These are phyloP conservation scores for Microstroma glucosiphilum DNA, from an alignment of 1,284 basidiomycete genomes.

Conservation along the genomic window DNA sequence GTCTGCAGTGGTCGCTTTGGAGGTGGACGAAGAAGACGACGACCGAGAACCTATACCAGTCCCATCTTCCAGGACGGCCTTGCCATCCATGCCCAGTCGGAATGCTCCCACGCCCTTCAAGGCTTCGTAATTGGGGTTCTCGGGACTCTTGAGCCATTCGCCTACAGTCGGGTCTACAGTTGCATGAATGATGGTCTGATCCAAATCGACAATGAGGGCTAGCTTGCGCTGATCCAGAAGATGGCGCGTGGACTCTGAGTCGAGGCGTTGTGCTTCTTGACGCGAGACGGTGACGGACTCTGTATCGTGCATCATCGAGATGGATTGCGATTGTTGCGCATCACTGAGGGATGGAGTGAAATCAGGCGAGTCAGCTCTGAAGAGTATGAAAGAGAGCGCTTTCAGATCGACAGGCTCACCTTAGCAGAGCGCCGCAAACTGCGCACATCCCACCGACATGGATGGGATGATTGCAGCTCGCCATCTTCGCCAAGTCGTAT, in stretches of 20 bases:
- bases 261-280: constrained; percentile 75
- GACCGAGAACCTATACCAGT: background rate
- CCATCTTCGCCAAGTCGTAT: background rate
- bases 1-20: constrained; percentile 12
- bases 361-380: background rate
- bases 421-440: constrained; percentile 81
- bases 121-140: constrained; percentile 81
- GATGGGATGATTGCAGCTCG: constrained; percentile 76
- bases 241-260: constrained; percentile 69
- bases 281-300: constrained; percentile 43
- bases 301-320: constrained; percentile 42
- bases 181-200: constrained; percentile 97
- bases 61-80: constrained; percentile 48
- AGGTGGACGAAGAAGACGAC: background rate
- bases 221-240: constrained; percentile 72
- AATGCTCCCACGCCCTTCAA: constrained; percentile 79
- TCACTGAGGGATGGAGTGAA: constrained; percentile 11
- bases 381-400: constrained; percentile 3
- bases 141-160: constrained; percentile 82
- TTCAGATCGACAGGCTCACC: constrained; percentile 56
- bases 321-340: constrained; percentile 19
- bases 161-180: constrained; percentile 97
- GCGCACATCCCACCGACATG: constrained; percentile 88
- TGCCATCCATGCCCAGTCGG: constrained; percentile 72
- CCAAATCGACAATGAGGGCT: constrained; percentile 92